Base-by-base conservation (phyloP, 768 basidiomycete genomes). In the Hygrocybe coccinea region DNA sequence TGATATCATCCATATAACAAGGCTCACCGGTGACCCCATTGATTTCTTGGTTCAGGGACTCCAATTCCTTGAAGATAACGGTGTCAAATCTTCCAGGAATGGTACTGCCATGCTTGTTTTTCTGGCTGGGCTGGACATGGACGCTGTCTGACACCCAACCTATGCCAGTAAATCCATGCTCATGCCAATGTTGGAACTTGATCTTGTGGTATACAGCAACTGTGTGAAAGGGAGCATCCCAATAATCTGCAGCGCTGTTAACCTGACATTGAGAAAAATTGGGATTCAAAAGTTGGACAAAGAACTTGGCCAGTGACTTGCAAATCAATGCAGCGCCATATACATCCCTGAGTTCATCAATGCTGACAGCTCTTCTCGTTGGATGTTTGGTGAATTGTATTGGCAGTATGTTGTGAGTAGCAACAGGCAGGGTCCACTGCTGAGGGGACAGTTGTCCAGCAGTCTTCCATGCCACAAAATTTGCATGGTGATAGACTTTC, bases 401-500 rank as follows among this genome's bases (percentile, higher is more conserved):
- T 37, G 9, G 36, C 9, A n/a, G 36, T 22, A 45, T 11, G 44
- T 21, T 11, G 19, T 21, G 11, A 45, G 44, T 8, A 37, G 36
- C 36, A 37, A 14, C 44, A 14, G 19, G 11, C 11, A 8, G 44
- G 9, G 21, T 7, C 44, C 44, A 45, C 19, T 45, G 12, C 11
- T 45, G 12, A 11, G 44, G 44, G 9, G 44, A 17, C 9, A 17
- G 52, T 21, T 24, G 45, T 6, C 60, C 62, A 41, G 33, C 33
- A 1, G 51, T 15, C 19, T 60, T 34, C 67, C 65, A 70, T 19
- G 46, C 10, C 11, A 73, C 52, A 53, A 59, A 69, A 4, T 60
- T 60, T 6, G 59, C 58, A 58, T 63, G 65, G 2, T 39, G 62
- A 17, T 59, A 38, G 14, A 74, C 51, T 52, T 72, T 69, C 58